These are phyloP conservation scores for Rosa rugosa DNA, from an alignment of 306 rosid species.

Conservation along the genomic window DNA sequence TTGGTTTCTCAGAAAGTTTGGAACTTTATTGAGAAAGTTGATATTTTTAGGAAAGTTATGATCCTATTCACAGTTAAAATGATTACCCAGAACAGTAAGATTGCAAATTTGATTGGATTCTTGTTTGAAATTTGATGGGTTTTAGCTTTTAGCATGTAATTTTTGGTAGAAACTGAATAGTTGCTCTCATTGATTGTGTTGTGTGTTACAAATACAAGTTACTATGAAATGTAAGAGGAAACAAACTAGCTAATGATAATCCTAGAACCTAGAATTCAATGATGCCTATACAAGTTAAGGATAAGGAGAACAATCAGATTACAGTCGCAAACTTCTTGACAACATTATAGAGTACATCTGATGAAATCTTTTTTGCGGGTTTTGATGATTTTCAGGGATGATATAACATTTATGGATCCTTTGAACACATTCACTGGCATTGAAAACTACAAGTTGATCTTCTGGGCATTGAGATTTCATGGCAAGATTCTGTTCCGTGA, in stretches of 20 bases:
- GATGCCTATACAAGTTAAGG: not conserved
- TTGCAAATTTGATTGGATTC: not conserved
- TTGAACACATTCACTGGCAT: slow-evolving; percentile 82
- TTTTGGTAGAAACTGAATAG: not conserved
- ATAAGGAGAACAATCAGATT: not conserved
- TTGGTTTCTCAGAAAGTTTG: slow-evolving; percentile 20
- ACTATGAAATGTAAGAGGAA: not conserved
- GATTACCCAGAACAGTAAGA: not conserved
- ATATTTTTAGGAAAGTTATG: not conserved
- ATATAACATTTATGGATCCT: slow-evolving; percentile 77
- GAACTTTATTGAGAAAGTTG: not conserved
- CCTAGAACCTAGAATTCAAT: not conserved
- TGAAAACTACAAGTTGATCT: slow-evolving; percentile 83
- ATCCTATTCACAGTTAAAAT: not conserved
- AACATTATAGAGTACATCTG: not conserved
- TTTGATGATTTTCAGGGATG: slow-evolving; percentile 67
- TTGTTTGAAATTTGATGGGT: not conserved
- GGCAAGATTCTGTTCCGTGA: slow-evolving; percentile 77
- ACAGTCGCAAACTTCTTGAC: not conserved
- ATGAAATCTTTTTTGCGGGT: not conserved
- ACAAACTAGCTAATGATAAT: not conserved
- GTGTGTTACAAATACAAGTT: not conserved
- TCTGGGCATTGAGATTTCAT: slow-evolving; percentile 93
- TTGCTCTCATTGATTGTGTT: not conserved
- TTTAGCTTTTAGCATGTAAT: not conserved